Conservation (phyloP, 2,329 filamentous ascomycete species). For the Xylariales sp. region DNA sequence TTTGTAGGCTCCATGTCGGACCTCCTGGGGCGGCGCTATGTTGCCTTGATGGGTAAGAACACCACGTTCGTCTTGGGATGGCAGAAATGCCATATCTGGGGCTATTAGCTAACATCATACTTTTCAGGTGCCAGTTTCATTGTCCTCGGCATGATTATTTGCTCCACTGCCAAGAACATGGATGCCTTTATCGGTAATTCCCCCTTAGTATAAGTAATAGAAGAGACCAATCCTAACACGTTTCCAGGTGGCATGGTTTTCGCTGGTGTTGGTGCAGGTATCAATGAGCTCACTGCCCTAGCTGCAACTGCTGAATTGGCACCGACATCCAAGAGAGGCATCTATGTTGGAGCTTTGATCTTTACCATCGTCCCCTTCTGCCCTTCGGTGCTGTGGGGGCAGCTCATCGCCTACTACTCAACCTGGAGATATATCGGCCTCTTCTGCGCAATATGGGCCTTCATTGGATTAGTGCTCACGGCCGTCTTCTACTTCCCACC, state of each 20-base stretch:
- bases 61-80: neutral
- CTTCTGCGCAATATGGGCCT: conserved; percentile 46
- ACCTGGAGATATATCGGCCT: conserved; percentile 52
- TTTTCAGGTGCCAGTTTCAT: neutral
- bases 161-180: conserved; percentile 53
- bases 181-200: conserved; percentile 54
- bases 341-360: conserved; percentile 56
- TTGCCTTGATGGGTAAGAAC: conserved; percentile 44
- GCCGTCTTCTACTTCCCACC: conserved; percentile 50
- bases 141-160: conserved; percentile 52
- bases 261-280: conserved; percentile 60
- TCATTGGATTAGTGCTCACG: conserved; percentile 45
- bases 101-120: neutral
- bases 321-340: conserved; percentile 59
- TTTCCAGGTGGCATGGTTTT: conserved; percentile 42
- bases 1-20: conserved; percentile 66
- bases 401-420: conserved; percentile 42
- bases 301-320: conserved; percentile 66
- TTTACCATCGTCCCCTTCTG: conserved; percentile 60
- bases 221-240: conserved; percentile 1
- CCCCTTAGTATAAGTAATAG: neutral
- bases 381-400: conserved; percentile 57
- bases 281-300: conserved; percentile 65
- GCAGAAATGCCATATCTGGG: no score
- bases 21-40: conserved; percentile 56